Evolutionary conservation across 495 filamentous ascomycete species (phyloP).

Genomic region (Thozetella sp.): DNA sequence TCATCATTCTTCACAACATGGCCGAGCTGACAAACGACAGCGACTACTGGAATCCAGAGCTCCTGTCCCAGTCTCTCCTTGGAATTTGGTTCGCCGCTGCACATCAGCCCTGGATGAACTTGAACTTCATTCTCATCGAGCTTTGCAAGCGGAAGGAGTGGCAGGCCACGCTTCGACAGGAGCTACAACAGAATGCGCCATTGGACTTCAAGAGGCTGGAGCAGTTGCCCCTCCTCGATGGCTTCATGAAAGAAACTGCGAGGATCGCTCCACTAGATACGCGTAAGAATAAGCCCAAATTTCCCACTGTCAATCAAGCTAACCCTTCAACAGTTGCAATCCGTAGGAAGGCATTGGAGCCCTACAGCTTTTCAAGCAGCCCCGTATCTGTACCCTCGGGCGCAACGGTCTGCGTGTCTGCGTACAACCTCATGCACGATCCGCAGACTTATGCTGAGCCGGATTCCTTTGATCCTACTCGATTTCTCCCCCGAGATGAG

Average conservation of each 20-base stretch:
- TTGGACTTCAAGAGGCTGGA: background rate
- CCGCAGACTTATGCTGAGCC: background rate
- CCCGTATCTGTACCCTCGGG: background rate
- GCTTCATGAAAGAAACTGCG: background rate
- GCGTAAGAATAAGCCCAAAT: no score
- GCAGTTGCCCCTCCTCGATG: background rate
- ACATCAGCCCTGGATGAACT: background rate
- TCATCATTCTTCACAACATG: background rate
- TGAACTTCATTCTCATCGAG: background rate
- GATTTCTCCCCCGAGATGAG: background rate
- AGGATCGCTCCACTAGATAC: background rate
- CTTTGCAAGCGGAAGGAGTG: background rate
- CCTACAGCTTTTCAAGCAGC: background rate
- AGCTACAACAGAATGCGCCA: background rate
- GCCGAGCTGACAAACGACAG: background rate
- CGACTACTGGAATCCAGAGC: background rate
- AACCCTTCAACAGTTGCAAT: background rate
- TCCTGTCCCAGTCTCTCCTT: background rate
- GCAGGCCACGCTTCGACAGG: background rate
- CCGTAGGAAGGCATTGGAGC: background rate
- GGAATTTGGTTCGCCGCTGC: slow-evolving; percentile 4
- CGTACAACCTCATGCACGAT: background rate
- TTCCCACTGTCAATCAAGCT: no score
- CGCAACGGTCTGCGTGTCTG: background rate
- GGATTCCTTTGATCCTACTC: background rate